phyloP scores from a whole-genome alignment of 2,329 filamentous ascomycete species.

The Periconia sp. region DNA sequence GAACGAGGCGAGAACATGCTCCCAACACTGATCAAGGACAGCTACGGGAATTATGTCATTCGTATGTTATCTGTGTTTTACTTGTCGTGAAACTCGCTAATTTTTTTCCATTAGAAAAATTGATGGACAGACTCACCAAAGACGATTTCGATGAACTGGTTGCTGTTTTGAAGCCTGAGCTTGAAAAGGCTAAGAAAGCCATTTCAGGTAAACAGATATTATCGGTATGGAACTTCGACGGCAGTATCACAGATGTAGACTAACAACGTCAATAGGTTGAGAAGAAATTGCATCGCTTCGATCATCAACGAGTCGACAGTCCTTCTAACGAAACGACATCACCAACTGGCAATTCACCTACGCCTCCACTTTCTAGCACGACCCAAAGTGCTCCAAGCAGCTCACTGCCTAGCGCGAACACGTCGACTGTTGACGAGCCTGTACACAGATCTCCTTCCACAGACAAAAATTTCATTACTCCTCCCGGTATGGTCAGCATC shows the following conservation, averaged over 20 bases:
- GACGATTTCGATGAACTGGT: conserved; percentile 48
- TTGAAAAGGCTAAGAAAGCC: conserved; percentile 46
- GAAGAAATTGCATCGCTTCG: conserved; percentile 52
- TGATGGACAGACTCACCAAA: conserved; percentile 57
- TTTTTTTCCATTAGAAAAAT: conserved; percentile 69
- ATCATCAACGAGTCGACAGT: conserved; percentile 26
- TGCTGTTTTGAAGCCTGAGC: conserved; percentile 46
- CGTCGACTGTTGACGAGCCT: conserved; percentile 55
- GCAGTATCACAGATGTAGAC: background rate
- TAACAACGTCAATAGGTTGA: conserved; percentile 40
- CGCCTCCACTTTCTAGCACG: conserved; percentile 68
- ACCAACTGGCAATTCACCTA: conserved; percentile 46
- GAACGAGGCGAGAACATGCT: conserved; percentile 71
- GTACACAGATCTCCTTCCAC: conserved; percentile 25
- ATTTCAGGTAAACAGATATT: conserved; percentile 48
- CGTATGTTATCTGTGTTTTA: conserved; percentile 64
- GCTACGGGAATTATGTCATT: conserved; percentile 94
- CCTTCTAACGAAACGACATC: conserved; percentile 24
- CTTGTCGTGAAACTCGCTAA: conserved; percentile 4
- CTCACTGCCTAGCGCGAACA: conserved; percentile 64
- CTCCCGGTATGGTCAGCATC: conserved; percentile 12
- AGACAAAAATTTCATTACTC: conserved; percentile 14
- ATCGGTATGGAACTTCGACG: conserved; percentile 29
- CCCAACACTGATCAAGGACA: conserved; percentile 79
- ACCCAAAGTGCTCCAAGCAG: conserved; percentile 70